These are phyloP conservation scores for Micractinium sp. DNA, from an alignment of 139 green algal species.

Conservation along the genomic window DNA sequence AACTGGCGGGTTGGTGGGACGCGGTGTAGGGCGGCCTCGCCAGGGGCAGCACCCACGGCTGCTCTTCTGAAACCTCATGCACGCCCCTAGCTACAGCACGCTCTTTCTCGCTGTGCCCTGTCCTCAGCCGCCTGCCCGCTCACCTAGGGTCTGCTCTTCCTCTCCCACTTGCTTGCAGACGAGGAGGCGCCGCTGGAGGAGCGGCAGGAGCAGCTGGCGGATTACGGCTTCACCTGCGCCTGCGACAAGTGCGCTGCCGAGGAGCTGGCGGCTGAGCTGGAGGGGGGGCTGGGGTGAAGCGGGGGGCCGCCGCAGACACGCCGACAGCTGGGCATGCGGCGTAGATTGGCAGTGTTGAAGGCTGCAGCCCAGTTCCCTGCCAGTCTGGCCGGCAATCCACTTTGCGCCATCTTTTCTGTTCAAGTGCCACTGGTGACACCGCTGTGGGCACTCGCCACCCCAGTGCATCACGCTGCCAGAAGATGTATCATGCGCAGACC, in stretches of 20 bases:
- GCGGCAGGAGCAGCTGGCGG: slow-evolving; percentile 60
- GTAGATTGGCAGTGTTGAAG: too few relatives aligned
- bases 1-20: neutral
- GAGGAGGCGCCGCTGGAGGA: slow-evolving; percentile 51
- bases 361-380: too few relatives aligned
- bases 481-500: too few relatives aligned
- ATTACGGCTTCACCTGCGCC: slow-evolving; percentile 87
- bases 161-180: slow-evolving; percentile 37
- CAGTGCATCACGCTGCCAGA: too few relatives aligned
- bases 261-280: slow-evolving; percentile 21
- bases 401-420: too few relatives aligned
- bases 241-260: slow-evolving; percentile 61
- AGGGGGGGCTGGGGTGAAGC: too few relatives aligned
- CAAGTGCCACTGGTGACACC: too few relatives aligned
- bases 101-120: too few relatives aligned
- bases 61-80: neutral
- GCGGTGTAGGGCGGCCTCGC: neutral
- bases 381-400: too few relatives aligned
- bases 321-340: neutral
- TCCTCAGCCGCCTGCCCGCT: too few relatives aligned
- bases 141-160: neutral
- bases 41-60: neutral
- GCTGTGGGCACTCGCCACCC: too few relatives aligned
- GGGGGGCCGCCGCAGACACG: neutral
- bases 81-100: too few relatives aligned